A percentile compares a stretch with the other conserved stretches of the same genome.
Evolutionary conservation across 805 yeast genomes (phyloP).

Genomic region (Cyberlindnera mrakii): DNA sequence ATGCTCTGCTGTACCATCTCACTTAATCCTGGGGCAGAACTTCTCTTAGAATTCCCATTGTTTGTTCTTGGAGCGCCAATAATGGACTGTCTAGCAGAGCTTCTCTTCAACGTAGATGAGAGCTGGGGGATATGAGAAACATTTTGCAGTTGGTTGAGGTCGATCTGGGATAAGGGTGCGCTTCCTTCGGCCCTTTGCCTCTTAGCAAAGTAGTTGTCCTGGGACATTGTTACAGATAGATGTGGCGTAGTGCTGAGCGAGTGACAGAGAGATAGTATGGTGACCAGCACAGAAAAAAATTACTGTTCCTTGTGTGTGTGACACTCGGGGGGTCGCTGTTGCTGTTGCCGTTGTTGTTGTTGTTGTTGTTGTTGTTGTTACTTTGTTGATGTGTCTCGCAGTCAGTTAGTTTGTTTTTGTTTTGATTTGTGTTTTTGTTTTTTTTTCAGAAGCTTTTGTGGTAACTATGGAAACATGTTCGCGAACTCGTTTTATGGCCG

Average conservation of each 20-base stretch:
- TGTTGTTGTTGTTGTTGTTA: too few relatives aligned
- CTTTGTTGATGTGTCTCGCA: not conserved
- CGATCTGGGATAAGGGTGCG: conserved; percentile 19
- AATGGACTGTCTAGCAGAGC: conserved; percentile 25
- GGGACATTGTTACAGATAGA: conserved; percentile 13
- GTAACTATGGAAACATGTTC: not conserved
- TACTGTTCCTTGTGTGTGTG: too few relatives aligned
- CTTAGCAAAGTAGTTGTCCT: conserved; percentile 19
- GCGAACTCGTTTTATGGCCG: not conserved
- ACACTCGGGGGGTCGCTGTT: too few relatives aligned
- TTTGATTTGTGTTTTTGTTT: not conserved
- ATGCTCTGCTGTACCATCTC: conserved; percentile 25
- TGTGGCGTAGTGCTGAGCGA: too few relatives aligned
- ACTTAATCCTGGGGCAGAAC: conserved; percentile 19
- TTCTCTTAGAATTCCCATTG: conserved; percentile 13
- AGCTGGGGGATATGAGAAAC: conserved; percentile 22
- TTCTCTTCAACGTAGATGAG: conserved; percentile 20
- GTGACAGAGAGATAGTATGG: too few relatives aligned
- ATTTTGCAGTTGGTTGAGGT: conserved; percentile 22
- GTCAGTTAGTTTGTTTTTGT: not conserved
- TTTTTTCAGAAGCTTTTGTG: not conserved
- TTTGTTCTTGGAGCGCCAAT: conserved; percentile 26
- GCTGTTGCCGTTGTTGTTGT: too few relatives aligned
- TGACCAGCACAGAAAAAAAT: too few relatives aligned
- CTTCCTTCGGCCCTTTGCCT: conserved; percentile 12